These are phyloP conservation scores for Populus euphratica DNA, from an alignment of 345 rosid species.

Conservation along the genomic window DNA sequence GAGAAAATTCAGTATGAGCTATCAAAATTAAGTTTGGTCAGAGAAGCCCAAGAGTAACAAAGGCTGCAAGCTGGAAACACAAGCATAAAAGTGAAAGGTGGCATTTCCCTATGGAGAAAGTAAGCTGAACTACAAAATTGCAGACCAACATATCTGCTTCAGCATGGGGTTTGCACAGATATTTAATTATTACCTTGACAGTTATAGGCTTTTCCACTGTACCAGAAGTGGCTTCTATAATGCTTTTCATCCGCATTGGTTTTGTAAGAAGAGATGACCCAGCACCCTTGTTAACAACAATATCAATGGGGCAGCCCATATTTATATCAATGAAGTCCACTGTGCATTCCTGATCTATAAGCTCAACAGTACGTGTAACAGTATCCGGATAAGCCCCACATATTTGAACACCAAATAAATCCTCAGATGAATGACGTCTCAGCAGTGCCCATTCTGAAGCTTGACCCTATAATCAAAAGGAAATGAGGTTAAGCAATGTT, in stretches of 20 bases:
- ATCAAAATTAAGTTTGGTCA: background rate
- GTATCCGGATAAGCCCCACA: slow-evolving; percentile 77
- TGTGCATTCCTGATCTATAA: slow-evolving; percentile 67
- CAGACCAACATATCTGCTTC: background rate
- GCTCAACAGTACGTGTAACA: slow-evolving; percentile 67
- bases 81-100: background rate
- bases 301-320: slow-evolving; percentile 96
- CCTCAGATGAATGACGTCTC: slow-evolving; percentile 84
- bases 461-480: slow-evolving; percentile 56
- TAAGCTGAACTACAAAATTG: background rate
- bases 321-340: slow-evolving; percentile 93
- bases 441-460: slow-evolving; percentile 99
- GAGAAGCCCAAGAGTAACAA: background rate
- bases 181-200: slow-evolving; percentile 54
- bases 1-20: slow-evolving; percentile 3
- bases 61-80: slow-evolving; percentile 1
- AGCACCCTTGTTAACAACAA: slow-evolving; percentile 89
- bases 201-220: slow-evolving; percentile 81
- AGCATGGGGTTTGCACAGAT: background rate
- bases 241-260: slow-evolving; percentile 73
- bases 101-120: background rate
- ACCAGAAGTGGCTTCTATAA: slow-evolving; percentile 62
- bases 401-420: slow-evolving; percentile 92
- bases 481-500: background rate
- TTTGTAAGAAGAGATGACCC: slow-evolving; percentile 86